phyloP scores from a whole-genome alignment of 208 protist genomes.

The Acanthamoeba castellanii region DNA sequence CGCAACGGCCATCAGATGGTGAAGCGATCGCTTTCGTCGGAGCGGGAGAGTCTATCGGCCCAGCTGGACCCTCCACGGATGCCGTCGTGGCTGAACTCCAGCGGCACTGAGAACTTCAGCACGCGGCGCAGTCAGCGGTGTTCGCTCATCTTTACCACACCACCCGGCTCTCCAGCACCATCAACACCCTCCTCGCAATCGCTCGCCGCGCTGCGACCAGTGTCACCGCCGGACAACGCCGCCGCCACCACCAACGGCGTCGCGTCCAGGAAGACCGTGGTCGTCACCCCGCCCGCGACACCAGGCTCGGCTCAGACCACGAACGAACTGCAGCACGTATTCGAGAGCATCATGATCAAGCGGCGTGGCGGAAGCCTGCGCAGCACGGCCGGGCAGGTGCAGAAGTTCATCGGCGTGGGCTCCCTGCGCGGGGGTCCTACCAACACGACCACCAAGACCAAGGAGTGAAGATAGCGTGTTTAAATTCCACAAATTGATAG shows the following conservation, averaged over 20 bases:
- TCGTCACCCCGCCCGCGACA: background rate
- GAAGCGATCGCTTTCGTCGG: background rate
- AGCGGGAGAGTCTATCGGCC: background rate
- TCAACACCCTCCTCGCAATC: background rate
- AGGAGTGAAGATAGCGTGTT: too few species aligned
- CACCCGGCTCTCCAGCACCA: background rate
- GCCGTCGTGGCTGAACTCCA: background rate
- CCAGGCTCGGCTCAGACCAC: background rate
- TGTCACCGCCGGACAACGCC: background rate
- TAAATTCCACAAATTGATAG: too few species aligned
- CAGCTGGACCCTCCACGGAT: background rate
- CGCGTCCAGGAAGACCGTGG: background rate
- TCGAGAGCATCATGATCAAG: constrained; percentile 64
- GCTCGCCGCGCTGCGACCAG: background rate
- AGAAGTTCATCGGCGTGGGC: background rate
- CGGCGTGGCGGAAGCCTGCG: constrained; percentile 8
- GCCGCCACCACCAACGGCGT: background rate
- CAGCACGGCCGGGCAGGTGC: background rate
- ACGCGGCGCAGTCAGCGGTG: background rate
- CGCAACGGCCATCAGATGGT: background rate
- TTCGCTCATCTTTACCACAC: background rate
- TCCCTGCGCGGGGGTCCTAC: too few species aligned
- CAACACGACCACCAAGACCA: too few species aligned
- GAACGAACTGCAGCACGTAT: constrained; percentile 30
- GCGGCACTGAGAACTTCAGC: background rate